phyloP scores from a whole-genome alignment of 2,329 filamentous ascomycete genomes.

The Microsporum ferrugineum region DNA sequence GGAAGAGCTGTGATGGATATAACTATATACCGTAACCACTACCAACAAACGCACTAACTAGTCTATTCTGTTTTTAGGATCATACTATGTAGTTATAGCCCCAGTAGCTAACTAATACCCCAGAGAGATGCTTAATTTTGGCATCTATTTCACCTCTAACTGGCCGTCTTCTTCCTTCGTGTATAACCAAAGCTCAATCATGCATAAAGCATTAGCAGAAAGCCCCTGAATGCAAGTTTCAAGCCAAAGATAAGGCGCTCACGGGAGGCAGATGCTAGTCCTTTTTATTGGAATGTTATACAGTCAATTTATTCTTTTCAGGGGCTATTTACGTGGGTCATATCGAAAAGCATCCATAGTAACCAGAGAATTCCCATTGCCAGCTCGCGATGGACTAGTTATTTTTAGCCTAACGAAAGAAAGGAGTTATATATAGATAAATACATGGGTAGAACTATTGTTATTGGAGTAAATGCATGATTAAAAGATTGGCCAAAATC shows the following conservation, averaged over 20 bases:
- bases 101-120: neutral
- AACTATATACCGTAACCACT: too few species aligned
- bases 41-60: too few species aligned
- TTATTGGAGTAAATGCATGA: neutral
- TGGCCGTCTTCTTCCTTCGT: neutral
- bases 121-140: neutral
- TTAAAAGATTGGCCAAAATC: constrained; percentile 1
- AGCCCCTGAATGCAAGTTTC: neutral
- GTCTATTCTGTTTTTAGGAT: too few species aligned
- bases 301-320: neutral
- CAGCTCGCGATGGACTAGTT: neutral
- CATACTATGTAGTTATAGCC: too few species aligned
- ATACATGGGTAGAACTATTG: neutral
- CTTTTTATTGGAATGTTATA: too few species aligned
- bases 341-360: neutral
- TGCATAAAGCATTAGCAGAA: neutral
- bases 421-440: neutral
- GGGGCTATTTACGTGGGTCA: neutral
- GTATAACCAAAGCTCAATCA: neutral
- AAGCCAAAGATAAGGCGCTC: neutral
- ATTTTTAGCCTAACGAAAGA: neutral
- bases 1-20: too few species aligned
- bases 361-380: neutral
- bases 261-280: neutral
- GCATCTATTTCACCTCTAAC: neutral